Conservation (phyloP, 371 early-diverging fungal genomes). For the Mucor irregularis region DNA sequence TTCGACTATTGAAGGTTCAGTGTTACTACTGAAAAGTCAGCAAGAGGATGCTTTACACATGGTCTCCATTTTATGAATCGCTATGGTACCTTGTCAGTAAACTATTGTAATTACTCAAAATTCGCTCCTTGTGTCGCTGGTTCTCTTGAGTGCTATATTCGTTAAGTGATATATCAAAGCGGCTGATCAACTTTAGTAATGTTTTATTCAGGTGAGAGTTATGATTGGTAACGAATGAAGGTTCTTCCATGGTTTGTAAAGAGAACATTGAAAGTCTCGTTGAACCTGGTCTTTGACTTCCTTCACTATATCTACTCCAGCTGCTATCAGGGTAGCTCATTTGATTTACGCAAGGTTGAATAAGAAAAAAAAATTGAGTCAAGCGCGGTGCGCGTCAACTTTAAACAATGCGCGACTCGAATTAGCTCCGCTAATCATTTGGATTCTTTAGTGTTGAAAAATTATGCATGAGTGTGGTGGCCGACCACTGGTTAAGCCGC, state of each 20-base stretch:
- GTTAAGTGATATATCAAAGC: conserved; percentile 4
- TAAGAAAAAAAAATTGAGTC: not conserved
- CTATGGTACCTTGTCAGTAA: conserved; percentile 2
- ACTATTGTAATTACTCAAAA: not conserved
- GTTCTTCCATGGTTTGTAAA: not conserved
- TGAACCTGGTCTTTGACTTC: not conserved
- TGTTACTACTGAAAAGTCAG: too few species aligned
- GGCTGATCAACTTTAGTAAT: conserved; percentile 15
- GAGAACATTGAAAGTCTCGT: conserved; percentile 3
- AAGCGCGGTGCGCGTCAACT: too few species aligned
- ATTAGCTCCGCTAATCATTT: too few species aligned
- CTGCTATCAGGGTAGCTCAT: conserved; percentile 12
- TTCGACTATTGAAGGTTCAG: conserved; percentile 50
- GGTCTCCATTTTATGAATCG: not conserved
- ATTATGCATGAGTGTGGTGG: too few species aligned
- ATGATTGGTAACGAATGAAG: not conserved
- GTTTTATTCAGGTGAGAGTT: conserved; percentile 17
- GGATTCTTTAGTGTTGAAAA: too few species aligned
- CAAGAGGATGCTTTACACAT: too few species aligned
- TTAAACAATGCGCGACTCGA: too few species aligned
- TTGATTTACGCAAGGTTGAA: not conserved
- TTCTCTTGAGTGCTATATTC: not conserved
- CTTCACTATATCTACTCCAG: conserved; percentile 9
- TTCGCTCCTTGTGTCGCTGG: conserved; percentile 4
- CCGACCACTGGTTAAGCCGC: too few species aligned